Evolutionary conservation across 345 rosid species (phyloP), one percentile per base, ranked within the genome.

Genomic region (Lepidium africanum): DNA sequence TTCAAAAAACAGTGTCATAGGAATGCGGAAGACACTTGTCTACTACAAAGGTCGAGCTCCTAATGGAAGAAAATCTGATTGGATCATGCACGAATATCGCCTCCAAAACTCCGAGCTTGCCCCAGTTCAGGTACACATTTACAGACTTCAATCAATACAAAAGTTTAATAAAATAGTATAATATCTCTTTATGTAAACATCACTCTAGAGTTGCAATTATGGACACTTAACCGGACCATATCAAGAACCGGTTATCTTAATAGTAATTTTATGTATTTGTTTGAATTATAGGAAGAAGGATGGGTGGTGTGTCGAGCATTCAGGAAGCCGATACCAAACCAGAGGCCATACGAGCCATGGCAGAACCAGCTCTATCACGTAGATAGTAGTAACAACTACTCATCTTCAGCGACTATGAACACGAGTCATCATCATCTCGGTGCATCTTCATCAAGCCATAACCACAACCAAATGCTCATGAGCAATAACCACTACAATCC

Each of bases 251-350:
- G 19, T 46, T 14, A 19, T 54, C 50, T 80, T 40, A 30, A 11
- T 66, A 30, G 5, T 51, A 51, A 10, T 16, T 11, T 30, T 25
- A 27, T 38, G 52, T 60, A 5, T 60, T 43, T 60, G 37, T 61
- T 35, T 67, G 40, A 62, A 47, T 49, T 62, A 21, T 40, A 93
- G 97, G 98, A 93, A 72, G 97, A 90, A 80, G 98, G 96, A 48
- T 93, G 98, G 98, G 98, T 88, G 36, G 98, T 93, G 2, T 93
- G 98, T 77, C 63, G 94, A 65, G 98, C 97, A 72, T 93, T 93
- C 74, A 83, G 75, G 80, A 93, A 93, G 82, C 96, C 98, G 1
- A 73, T 15, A 30, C 89, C 97, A 37, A 90, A 79, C 69, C 97
- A 86, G 32, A 88, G 89, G 68, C 92, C 78, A 56, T 90, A 65